Percentiles rank a stretch among this genome's conserved stretches.
These are phyloP conservation scores for Euphorbia tirucalli DNA, from an alignment of 345 rosid genomes.

Conservation along the genomic window DNA sequence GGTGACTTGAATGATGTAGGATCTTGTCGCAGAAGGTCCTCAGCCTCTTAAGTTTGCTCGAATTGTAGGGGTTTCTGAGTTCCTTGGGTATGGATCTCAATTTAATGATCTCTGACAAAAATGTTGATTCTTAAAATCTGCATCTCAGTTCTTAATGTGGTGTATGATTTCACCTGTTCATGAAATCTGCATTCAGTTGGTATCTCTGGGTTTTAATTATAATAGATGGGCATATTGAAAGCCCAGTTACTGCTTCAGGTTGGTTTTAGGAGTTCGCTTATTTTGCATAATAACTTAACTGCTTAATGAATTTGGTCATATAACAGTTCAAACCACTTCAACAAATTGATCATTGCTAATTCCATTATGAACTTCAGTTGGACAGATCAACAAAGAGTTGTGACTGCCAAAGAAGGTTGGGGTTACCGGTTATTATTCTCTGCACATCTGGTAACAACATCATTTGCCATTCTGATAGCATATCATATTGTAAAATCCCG, in stretches of 20 bases:
- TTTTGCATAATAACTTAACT: not conserved
- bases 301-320: not conserved
- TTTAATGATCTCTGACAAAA: not conserved
- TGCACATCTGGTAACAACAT: slow-evolving; percentile 63
- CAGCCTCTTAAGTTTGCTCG: slow-evolving; percentile 83
- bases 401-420: slow-evolving; percentile 93
- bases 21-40: slow-evolving; percentile 76
- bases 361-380: slow-evolving; percentile 45
- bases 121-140: not conserved
- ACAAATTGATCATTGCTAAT: not conserved
- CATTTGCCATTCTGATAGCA: not conserved
- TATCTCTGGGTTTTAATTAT: too few species aligned
- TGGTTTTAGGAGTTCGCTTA: not conserved
- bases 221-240: too few species aligned
- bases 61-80: slow-evolving; percentile 83
- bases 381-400: slow-evolving; percentile 94
- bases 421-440: slow-evolving; percentile 70
- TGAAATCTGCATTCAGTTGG: too few species aligned
- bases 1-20: slow-evolving; percentile 41
- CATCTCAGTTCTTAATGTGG: too few species aligned
- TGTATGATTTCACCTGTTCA: too few species aligned
- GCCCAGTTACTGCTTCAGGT: too few species aligned
- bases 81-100: slow-evolving; percentile 67
- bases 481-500: not conserved
- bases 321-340: not conserved